A percentile compares a stretch with the other conserved stretches of the same genome.
Evolutionary conservation across 2,329 filamentous ascomycete genomes (phyloP).

Genomic region (Phyllosticta ampelicida): DNA sequence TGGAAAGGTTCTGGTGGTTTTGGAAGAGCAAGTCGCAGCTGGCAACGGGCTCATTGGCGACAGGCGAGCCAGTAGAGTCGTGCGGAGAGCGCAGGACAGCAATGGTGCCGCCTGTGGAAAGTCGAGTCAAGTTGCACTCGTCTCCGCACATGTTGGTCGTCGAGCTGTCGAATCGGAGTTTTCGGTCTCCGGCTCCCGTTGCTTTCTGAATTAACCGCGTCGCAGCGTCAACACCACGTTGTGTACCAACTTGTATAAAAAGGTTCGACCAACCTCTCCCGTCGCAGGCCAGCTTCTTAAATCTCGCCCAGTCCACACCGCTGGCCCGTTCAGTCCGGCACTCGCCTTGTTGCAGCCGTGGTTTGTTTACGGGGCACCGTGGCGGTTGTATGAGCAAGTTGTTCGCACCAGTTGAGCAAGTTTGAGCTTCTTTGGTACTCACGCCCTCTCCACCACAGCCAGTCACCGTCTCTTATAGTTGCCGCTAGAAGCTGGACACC

Average conservation of each 20-base stretch:
- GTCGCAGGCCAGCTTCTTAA: background rate
- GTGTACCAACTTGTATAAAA: background rate
- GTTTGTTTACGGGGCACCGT: background rate
- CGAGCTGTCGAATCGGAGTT: background rate
- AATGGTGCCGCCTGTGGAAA: conserved; percentile 9
- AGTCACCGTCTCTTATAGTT: background rate
- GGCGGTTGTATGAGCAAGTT: conserved; percentile 9
- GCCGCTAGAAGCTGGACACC: background rate
- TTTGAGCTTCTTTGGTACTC: conserved; percentile 8
- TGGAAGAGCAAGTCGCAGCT: conserved; percentile 10
- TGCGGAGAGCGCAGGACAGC: conserved; percentile 8
- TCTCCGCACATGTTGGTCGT: conserved; percentile 6
- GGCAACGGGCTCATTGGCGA: background rate
- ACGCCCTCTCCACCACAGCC: background rate
- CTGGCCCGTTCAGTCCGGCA: background rate
- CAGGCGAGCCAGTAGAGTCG: background rate
- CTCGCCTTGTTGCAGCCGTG: background rate
- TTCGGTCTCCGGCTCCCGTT: background rate
- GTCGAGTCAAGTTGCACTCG: background rate
- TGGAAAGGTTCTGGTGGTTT: background rate
- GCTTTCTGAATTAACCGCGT: background rate
- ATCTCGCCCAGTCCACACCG: background rate
- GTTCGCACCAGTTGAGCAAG: conserved; percentile 6
- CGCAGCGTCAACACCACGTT: background rate
- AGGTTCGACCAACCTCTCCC: background rate